Evolutionary conservation across 164 flowering plant species (phyloP).

Genomic region (Umbilicus rupestris): DNA sequence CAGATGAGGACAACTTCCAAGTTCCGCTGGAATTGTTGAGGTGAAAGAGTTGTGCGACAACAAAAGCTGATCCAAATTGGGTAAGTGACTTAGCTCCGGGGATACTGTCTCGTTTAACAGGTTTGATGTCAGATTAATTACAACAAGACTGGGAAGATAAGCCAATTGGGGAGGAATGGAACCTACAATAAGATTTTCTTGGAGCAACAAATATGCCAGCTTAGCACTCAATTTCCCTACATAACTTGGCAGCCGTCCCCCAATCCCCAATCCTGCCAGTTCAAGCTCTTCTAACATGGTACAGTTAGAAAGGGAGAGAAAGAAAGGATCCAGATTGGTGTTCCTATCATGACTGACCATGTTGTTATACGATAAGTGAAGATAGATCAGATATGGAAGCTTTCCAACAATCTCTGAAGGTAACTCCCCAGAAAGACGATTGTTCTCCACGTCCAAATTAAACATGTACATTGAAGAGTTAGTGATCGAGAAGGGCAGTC

Average conservation of each 20-base stretch:
- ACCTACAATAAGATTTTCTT: conserved; percentile 40
- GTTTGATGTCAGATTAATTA: conserved; percentile 32
- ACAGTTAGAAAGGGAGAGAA: conserved; percentile 36
- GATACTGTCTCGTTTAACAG: conserved; percentile 24
- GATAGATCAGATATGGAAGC: conserved; percentile 11
- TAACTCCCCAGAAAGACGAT: conserved; percentile 35
- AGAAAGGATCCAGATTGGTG: conserved; percentile 36
- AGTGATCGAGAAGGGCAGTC: conserved; percentile 23
- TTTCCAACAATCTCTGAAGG: conserved; percentile 26
- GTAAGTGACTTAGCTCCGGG: conserved; percentile 17
- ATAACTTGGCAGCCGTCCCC: conserved; percentile 33
- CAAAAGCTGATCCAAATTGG: too few relatives aligned
- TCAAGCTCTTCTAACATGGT: conserved; percentile 26
- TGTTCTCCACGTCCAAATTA: conserved; percentile 36
- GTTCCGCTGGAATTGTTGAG: too few relatives aligned
- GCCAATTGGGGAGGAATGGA: conserved; percentile 28
- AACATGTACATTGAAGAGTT: conserved; percentile 21
- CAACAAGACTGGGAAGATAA: conserved; percentile 21
- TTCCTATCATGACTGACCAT: too few relatives aligned
- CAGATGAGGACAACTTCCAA: too few relatives aligned
- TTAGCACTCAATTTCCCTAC: conserved; percentile 19
- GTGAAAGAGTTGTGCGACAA: too few relatives aligned
- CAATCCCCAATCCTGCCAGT: conserved; percentile 36
- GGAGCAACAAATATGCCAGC: conserved; percentile 17
- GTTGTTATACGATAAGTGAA: conserved; percentile 35